Conservation (phyloP, 1,139 yeast species). For the Debaryomyces coudertii region DNA sequence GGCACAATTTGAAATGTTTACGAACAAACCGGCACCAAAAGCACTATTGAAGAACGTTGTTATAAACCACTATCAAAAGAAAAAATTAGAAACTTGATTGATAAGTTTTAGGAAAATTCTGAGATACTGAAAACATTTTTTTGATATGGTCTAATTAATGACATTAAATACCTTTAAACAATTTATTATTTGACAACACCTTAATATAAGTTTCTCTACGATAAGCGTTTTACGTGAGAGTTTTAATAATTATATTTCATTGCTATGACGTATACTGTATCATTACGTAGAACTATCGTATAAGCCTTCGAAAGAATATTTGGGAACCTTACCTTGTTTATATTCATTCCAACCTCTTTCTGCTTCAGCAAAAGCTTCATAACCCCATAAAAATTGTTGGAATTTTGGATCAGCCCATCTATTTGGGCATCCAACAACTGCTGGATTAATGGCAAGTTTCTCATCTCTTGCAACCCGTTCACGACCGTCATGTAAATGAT, state of each 20-base stretch:
- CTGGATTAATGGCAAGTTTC: constrained; percentile 15
- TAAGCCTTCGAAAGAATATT: constrained; percentile 15
- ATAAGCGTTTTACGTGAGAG: not conserved
- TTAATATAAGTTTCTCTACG: too few relatives aligned
- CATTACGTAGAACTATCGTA: constrained; percentile 12
- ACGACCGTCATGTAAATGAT: constrained; percentile 30
- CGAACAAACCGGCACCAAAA: constrained; percentile 20
- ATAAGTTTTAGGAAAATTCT: not conserved
- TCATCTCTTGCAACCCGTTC: constrained; percentile 25
- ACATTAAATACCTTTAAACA: not conserved
- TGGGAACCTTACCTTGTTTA: constrained; percentile 7
- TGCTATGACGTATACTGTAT: not conserved
- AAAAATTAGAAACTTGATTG: not conserved
- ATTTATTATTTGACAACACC: too few relatives aligned
- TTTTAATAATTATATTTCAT: not conserved
- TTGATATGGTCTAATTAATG: not conserved
- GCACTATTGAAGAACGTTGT: constrained; percentile 15
- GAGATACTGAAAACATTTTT: not conserved
- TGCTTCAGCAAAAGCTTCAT: constrained; percentile 30
- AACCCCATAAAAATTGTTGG: constrained; percentile 27
- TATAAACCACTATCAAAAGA: constrained; percentile 4
- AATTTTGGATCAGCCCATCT: constrained; percentile 32
- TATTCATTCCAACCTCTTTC: constrained; percentile 16
- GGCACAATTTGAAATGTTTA: constrained; percentile 21
- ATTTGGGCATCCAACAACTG: constrained; percentile 27